Percentiles rank a stretch among this genome's conserved stretches.
phyloP scores from a whole-genome alignment of 345 rosid species.

The Pistacia atlantica region DNA sequence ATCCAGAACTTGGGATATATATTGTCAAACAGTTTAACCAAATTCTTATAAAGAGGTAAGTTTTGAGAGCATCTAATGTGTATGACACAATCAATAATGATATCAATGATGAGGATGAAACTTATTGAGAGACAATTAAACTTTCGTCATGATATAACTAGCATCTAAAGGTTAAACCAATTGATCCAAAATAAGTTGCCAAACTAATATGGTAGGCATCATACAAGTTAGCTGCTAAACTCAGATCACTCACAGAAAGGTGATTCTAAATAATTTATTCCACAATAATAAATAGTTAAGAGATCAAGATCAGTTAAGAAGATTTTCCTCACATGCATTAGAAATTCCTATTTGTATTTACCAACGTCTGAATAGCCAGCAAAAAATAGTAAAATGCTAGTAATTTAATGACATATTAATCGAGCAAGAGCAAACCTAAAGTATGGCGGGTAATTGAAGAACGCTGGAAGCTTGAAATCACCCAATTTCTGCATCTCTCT shows the following conservation, averaged over 20 bases:
- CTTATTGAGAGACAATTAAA: too few relatives aligned
- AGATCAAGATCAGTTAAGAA: too few relatives aligned
- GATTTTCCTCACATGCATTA: too few relatives aligned
- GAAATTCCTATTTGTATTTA: neutral
- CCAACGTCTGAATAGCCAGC: too few relatives aligned
- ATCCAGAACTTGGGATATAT: neutral
- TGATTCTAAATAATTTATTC: too few relatives aligned
- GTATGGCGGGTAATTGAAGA: conserved; percentile 96
- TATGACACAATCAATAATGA: neutral
- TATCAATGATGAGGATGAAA: neutral
- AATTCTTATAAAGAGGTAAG: neutral
- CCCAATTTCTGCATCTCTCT: conserved; percentile 78
- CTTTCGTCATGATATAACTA: too few relatives aligned
- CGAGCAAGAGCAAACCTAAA: conserved; percentile 67
- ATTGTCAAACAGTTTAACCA: neutral
- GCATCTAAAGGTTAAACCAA: too few relatives aligned
- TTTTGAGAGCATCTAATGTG: neutral
- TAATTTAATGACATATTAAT: neutral
- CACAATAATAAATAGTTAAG: too few relatives aligned
- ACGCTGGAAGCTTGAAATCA: conserved; percentile 88
- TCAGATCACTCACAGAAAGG: too few relatives aligned
- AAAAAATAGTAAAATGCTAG: neutral
- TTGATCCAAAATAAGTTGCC: too few relatives aligned
- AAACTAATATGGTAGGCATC: too few relatives aligned
- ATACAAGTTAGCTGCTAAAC: too few relatives aligned